Percentiles rank a stretch among this genome's conserved stretches.
Conservation (phyloP, 2,329 filamentous ascomycete species). For the Talaromyces sp. region DNA sequence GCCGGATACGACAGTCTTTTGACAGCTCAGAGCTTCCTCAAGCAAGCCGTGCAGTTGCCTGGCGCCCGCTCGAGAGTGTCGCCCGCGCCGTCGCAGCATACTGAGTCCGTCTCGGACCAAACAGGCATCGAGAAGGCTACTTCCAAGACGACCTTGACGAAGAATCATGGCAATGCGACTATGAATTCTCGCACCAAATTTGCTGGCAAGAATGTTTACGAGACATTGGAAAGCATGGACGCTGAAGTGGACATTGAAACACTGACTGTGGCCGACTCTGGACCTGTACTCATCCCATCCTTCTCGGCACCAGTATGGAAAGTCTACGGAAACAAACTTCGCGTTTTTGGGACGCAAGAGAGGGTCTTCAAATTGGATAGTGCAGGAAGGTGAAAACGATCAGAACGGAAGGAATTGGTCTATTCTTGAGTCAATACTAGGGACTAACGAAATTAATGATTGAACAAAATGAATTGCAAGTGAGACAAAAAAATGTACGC, state of each 20-base stretch:
- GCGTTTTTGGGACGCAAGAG: conserved; percentile 61
- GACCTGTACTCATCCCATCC: conserved; percentile 52
- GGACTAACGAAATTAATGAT: neutral
- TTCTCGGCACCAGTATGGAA: conserved; percentile 57
- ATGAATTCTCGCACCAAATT: conserved; percentile 23
- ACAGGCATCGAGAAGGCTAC: neutral
- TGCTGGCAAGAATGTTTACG: conserved; percentile 33
- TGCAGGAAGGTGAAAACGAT: neutral
- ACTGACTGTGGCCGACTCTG: conserved; percentile 4
- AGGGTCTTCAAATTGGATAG: conserved; percentile 39
- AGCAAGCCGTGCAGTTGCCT: conserved; percentile 52
- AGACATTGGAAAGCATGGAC: conserved; percentile 19
- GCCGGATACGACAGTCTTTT: conserved; percentile 64
- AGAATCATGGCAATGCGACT: neutral
- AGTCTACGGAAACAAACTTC: conserved; percentile 58
- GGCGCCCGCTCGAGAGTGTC: conserved; percentile 34
- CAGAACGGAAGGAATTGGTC: neutral
- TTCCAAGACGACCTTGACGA: neutral
- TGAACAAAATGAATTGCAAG: neutral
- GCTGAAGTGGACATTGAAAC: neutral
- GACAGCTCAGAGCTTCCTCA: conserved; percentile 59
- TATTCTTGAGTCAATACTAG: neutral
- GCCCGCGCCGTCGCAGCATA: conserved; percentile 13
- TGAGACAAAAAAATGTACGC: conserved; percentile 60
- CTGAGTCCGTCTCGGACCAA: neutral